These are phyloP conservation scores for Blastocystis sp. DNA, from an alignment of 352 stramenopile genomes.

Conservation along the genomic window DNA sequence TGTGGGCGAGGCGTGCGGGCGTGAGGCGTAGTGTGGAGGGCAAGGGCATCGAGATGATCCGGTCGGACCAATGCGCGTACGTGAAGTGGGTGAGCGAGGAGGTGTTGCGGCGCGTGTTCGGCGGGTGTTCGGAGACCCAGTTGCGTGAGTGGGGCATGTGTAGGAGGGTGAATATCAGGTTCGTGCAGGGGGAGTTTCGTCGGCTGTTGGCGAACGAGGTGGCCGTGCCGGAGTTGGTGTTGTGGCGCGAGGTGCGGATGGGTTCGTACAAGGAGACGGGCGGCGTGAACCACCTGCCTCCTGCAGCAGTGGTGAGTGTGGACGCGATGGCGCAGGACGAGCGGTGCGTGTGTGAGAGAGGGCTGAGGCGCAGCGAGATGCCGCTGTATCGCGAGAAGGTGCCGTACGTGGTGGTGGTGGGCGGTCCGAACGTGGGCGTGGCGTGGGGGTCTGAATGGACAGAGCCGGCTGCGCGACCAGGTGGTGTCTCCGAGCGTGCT, in stretches of 20 bases:
- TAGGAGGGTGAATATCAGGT: background rate
- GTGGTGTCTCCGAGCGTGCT: constrained; percentile 80
- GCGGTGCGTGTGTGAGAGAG: background rate
- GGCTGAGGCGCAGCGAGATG: constrained; percentile 11
- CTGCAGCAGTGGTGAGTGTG: constrained; percentile 37
- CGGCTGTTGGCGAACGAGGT: constrained; percentile 2
- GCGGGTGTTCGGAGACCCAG: background rate
- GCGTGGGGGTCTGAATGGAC: background rate
- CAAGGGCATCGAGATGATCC: constrained; percentile 87
- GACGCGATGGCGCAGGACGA: constrained; percentile 72
- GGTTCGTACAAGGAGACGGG: constrained; percentile 24
- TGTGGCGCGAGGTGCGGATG: constrained; percentile 50
- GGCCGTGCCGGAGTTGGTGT: constrained; percentile 32
- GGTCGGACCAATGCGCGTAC: constrained; percentile 86
- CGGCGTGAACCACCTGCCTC: background rate
- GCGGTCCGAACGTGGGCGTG: constrained; percentile 75
- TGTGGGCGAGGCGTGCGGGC: background rate
- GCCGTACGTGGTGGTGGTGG: constrained; percentile 81
- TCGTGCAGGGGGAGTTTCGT: constrained; percentile 49
- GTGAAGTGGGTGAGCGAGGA: constrained; percentile 68
- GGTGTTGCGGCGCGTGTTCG: constrained; percentile 65
- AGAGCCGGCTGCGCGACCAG: constrained; percentile 77
- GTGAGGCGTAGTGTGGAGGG: constrained; percentile 76
- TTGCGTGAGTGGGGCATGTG: background rate
- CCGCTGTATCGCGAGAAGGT: constrained; percentile 72